Base-by-base conservation (phyloP, 2,329 filamentous ascomycete genomes). In the Epichloe scottii region DNA sequence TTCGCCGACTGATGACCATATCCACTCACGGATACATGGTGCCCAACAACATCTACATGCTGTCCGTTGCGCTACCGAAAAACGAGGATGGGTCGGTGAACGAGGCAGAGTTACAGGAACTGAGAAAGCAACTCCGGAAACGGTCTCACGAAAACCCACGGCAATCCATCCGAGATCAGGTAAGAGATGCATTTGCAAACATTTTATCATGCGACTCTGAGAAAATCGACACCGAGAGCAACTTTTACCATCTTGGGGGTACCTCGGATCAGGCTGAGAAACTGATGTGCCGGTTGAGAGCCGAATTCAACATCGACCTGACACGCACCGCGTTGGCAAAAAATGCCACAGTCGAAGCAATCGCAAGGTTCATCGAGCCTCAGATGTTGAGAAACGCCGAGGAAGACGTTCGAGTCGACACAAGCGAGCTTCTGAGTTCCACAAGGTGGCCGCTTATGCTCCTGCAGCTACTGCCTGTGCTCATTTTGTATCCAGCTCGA, bases 271-370 rank as follows among this genome's bases (percentile, higher is more conserved):
- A 65, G 19, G 74, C 74, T 15, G 74, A 53, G 30, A 41, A 42
- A 37, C 44, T 50, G 15, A 42, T 42, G 37, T n/a, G 48, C 4
- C 39, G 30, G 10, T 65, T 79, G 3, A 69, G 77, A 17, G 67
- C 67, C 26, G 68, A 75, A 46, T 76, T 78, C 53, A 63, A 68
- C 33, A 63, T 76, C 1, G 67, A 71, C 17, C 62, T 79, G 1
- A 71, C 75, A 0, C 74, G 77, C 51, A 71, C 73, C 49, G 59
- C 73, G 10, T 65, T 79, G 5, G 78, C 79, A 61, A 71, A 69
- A 43, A 63, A 71, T 41, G 69, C 72, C 23, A 71, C 69, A 4
- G 68, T 77, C 1, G 61, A 59, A 1, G 66, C 62, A 2, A 62
- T 78, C 35, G 63, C 65, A 46, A 52, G 56, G 1, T 61, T 64